phyloP scores from a whole-genome alignment of 768 basidiomycete genomes.

The Panaeolus papilionaceus region DNA sequence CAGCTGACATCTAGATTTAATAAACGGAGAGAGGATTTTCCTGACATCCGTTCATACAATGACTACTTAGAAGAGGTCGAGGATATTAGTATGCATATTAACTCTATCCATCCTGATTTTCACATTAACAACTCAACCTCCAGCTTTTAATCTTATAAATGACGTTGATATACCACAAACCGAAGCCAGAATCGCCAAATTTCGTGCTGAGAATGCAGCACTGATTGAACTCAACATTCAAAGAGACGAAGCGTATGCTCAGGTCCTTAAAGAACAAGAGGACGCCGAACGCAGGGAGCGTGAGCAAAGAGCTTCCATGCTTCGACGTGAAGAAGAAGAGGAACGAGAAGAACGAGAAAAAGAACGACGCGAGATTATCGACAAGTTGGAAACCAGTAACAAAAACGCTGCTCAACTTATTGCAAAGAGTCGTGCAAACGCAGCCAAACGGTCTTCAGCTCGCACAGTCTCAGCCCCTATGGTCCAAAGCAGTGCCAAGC shows the following conservation, averaged over 20 bases:
- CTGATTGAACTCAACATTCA: slow-evolving; percentile 86
- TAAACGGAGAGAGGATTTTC: slow-evolving; percentile 91
- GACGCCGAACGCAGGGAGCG: slow-evolving; percentile 77
- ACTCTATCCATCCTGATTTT: slow-evolving; percentile 17
- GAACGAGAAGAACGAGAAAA: slow-evolving; percentile 81
- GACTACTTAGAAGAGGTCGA: slow-evolving; percentile 97
- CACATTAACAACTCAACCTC: slow-evolving; percentile 4
- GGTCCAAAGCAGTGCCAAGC: slow-evolving; percentile 52
- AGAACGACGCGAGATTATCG: slow-evolving; percentile 75
- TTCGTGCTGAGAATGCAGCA: slow-evolving; percentile 81
- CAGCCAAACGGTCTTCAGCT: slow-evolving; percentile 64
- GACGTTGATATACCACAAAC: slow-evolving; percentile 82
- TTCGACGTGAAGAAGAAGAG: slow-evolving; percentile 72
- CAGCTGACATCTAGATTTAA: slow-evolving; percentile 72
- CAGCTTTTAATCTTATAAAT: slow-evolving; percentile 96
- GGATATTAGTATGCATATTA: slow-evolving; percentile 62
- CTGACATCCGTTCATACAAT: slow-evolving; percentile 80
- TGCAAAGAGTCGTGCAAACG: slow-evolving; percentile 70
- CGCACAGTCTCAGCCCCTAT: slow-evolving; percentile 54
- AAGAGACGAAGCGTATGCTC: slow-evolving; percentile 79
- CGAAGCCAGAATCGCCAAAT: slow-evolving; percentile 81
- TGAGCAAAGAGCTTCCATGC: slow-evolving; percentile 70
- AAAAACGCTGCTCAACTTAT: slow-evolving; percentile 74
- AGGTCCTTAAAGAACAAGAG: slow-evolving; percentile 78
- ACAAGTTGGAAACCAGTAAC: slow-evolving; percentile 79